A percentile compares a stretch with the other conserved stretches of the same genome.
phyloP scores from a whole-genome alignment of 371 early-diverging fungal genomes.

The Amoeboaphelidium occidentale region DNA sequence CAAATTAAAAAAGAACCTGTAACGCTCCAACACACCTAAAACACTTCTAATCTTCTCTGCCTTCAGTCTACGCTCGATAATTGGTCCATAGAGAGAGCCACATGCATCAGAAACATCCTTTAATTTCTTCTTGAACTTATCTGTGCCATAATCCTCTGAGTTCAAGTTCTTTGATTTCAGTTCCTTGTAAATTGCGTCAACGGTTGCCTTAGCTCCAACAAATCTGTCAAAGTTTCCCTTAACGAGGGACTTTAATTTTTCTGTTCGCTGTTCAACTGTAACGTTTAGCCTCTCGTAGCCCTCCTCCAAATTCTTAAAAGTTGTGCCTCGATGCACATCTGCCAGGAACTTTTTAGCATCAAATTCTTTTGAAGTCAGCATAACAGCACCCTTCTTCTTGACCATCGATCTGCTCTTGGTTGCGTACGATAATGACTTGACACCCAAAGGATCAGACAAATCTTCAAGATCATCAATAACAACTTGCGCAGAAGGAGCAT shows the following conservation, averaged over 20 bases:
- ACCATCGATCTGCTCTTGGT: too few relatives aligned
- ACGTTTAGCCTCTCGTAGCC: neutral
- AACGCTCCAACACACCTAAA: slow-evolving; percentile 61
- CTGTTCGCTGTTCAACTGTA: neutral
- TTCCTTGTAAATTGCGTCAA: slow-evolving; percentile 73
- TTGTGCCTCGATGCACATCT: too few relatives aligned
- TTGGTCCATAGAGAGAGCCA: slow-evolving; percentile 50
- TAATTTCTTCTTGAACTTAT: slow-evolving; percentile 26
- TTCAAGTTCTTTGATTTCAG: slow-evolving; percentile 59
- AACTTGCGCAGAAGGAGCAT: too few relatives aligned
- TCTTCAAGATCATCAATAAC: too few relatives aligned
- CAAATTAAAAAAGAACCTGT: slow-evolving; percentile 79
- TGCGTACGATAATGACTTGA: too few relatives aligned
- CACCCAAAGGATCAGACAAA: too few relatives aligned
- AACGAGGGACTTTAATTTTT: slow-evolving; percentile 22
- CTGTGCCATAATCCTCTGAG: slow-evolving; percentile 55
- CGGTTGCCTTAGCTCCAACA: slow-evolving; percentile 77
- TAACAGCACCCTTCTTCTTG: too few relatives aligned
- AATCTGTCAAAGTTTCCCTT: slow-evolving; percentile 87
- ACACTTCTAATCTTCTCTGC: slow-evolving; percentile 75
- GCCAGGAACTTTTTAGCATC: too few relatives aligned
- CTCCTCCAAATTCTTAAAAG: slow-evolving; percentile 1
- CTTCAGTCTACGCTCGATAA: slow-evolving; percentile 53
- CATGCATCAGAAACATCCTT: slow-evolving; percentile 14
- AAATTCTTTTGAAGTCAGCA: too few relatives aligned